Evolutionary conservation across 208 protist species (phyloP).

Genomic region (Acanthamoeba sp.): DNA sequence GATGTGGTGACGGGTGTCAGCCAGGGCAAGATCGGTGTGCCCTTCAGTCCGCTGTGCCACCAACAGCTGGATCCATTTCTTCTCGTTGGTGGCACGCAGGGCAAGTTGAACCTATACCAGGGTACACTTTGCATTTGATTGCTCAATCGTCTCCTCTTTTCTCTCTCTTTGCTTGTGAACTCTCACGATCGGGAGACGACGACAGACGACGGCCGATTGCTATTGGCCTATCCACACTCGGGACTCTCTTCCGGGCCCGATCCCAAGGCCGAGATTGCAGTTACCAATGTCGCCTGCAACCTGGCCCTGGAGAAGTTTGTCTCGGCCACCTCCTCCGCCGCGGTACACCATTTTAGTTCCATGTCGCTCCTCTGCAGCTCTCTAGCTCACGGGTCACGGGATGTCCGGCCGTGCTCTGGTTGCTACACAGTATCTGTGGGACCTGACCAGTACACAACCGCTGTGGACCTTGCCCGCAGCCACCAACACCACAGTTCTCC

Average conservation of each 20-base stretch:
- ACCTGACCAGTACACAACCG: not conserved
- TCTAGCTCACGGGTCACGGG: too few relatives aligned
- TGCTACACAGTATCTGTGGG: not conserved
- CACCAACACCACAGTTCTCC: not conserved
- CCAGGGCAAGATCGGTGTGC: conserved; percentile 21
- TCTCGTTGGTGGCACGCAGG: not conserved
- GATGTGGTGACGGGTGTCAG: not conserved
- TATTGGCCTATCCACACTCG: not conserved
- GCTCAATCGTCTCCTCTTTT: too few relatives aligned
- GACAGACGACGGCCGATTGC: not conserved
- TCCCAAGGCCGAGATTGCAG: not conserved
- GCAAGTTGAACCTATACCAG: not conserved
- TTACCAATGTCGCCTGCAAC: not conserved
- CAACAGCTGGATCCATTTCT: not conserved
- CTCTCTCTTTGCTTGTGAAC: too few relatives aligned
- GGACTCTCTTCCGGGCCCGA: too few relatives aligned
- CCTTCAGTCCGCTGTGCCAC: not conserved
- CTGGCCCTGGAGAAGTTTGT: not conserved
- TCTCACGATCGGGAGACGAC: not conserved
- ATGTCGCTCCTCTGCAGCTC: not conserved
- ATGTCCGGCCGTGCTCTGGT: too few relatives aligned
- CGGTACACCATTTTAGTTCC: not conserved
- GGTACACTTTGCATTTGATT: not conserved
- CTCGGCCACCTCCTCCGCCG: not conserved
- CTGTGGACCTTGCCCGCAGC: not conserved